phyloP scores from a whole-genome alignment of 2,329 filamentous ascomycete species.

The Fusarium transvaalense region DNA sequence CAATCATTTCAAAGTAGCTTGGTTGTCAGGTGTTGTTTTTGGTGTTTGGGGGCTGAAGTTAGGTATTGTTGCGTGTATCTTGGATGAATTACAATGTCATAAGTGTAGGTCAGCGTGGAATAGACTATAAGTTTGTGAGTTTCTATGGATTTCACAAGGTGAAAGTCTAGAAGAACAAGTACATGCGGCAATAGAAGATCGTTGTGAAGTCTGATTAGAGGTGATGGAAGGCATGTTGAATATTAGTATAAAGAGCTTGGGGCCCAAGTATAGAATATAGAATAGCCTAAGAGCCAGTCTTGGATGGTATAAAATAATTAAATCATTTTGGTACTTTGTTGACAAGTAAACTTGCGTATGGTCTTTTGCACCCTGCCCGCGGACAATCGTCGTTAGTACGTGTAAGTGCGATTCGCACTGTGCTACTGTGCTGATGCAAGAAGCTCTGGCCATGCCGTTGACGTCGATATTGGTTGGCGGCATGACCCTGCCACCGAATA shows the following conservation, averaged over 20 bases:
- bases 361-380: too few species aligned
- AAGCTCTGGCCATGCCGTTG: constrained; percentile 49
- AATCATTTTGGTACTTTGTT: too few species aligned
- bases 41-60: neutral
- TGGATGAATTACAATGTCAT: constrained; percentile 15
- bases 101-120: constrained; percentile 31
- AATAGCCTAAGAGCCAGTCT: neutral
- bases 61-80: constrained; percentile 7
- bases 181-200: neutral
- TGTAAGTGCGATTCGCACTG: constrained; percentile 39
- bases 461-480: constrained; percentile 46
- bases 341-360: too few species aligned
- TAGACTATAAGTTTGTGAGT: constrained; percentile 12
- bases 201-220: neutral
- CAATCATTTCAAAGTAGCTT: neutral
- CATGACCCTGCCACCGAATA: constrained; percentile 32
- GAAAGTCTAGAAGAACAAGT: neutral
- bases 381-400: neutral
- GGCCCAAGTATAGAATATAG: neutral
- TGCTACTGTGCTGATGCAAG: constrained; percentile 41
- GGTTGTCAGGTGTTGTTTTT: constrained; percentile 1
- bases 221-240: neutral
- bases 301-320: too few species aligned
- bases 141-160: neutral
- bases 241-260: neutral